Percentiles rank a stretch among this genome's conserved stretches.
phyloP scores from a whole-genome alignment of 257 asterid species.

The Parsonsia alboflavescens region DNA sequence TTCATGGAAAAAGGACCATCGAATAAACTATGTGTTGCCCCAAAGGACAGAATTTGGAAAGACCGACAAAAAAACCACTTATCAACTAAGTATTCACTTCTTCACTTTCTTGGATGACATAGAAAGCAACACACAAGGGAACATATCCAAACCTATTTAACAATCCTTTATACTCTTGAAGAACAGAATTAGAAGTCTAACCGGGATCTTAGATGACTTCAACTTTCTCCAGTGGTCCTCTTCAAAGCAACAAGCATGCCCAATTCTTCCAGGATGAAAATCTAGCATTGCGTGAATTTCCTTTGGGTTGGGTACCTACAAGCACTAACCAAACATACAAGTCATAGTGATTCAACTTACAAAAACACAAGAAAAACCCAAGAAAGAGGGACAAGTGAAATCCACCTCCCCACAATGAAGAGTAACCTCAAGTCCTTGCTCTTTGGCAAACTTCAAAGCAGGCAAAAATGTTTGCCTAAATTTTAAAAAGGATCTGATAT shows the following conservation, averaged over 20 bases:
- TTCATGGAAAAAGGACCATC: background rate
- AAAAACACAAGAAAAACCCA: constrained; percentile 2
- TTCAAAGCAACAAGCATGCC: constrained; percentile 93
- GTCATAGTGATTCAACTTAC: constrained; percentile 25
- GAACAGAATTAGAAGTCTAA: constrained; percentile 23
- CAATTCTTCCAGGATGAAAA: constrained; percentile 78
- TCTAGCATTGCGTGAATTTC: constrained; percentile 82
- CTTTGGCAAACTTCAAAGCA: constrained; percentile 75
- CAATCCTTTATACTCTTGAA: background rate
- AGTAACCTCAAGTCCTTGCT: constrained; percentile 68
- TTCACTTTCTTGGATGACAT: background rate
- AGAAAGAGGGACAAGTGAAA: constrained; percentile 27
- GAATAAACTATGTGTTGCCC: background rate
- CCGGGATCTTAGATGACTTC: constrained; percentile 65
- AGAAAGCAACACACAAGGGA: background rate
- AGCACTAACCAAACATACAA: constrained; percentile 39
- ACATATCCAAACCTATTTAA: background rate
- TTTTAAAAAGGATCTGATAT: constrained; percentile 18
- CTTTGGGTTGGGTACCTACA: constrained; percentile 78
- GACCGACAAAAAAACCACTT: background rate
- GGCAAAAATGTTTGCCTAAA: constrained; percentile 74
- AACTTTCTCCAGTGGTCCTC: constrained; percentile 61
- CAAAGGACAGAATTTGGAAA: background rate
- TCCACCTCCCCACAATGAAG: constrained; percentile 98
- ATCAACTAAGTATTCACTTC: background rate